Conservation (phyloP, 1,284 basidiomycete species). For the Tremellales sp. region DNA sequence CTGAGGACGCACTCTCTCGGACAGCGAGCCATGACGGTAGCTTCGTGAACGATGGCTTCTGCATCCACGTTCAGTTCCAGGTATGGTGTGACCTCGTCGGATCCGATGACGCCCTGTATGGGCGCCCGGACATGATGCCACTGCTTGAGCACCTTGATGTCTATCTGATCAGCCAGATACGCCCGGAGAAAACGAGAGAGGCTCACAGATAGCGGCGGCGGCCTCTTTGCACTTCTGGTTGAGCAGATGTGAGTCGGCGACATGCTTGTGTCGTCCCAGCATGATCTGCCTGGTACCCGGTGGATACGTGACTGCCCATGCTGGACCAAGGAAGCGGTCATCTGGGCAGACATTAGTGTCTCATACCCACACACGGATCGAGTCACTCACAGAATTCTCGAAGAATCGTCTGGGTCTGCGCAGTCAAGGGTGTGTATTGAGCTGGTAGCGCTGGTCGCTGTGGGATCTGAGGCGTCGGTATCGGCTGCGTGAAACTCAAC, state of each 20-base stretch:
- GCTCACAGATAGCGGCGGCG: conserved; percentile 1
- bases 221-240: conserved; percentile 2
- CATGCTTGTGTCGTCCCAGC: not conserved
- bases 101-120: not conserved
- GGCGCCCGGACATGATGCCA: not conserved
- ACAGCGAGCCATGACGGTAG: conserved; percentile 1
- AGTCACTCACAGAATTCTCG: not conserved
- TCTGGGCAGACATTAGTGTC: no score
- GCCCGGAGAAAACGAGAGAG: not conserved
- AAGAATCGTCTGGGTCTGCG: not conserved
- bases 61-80: not conserved
- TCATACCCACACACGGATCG: no score
- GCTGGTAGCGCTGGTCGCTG: not conserved
- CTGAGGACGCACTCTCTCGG: conserved; percentile 1
- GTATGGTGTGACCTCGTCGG: not conserved
- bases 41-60: conserved; percentile 2
- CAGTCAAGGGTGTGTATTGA: not conserved
- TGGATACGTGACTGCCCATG: conserved; percentile 4
- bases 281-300: not conserved
- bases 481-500: no score
- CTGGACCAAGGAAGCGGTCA: not conserved
- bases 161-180: not conserved
- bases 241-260: not conserved
- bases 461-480: not conserved
- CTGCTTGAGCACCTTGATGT: not conserved